Evolutionary conservation across 1,284 basidiomycete species (phyloP).

Genomic region (Ustilago loliicola): DNA sequence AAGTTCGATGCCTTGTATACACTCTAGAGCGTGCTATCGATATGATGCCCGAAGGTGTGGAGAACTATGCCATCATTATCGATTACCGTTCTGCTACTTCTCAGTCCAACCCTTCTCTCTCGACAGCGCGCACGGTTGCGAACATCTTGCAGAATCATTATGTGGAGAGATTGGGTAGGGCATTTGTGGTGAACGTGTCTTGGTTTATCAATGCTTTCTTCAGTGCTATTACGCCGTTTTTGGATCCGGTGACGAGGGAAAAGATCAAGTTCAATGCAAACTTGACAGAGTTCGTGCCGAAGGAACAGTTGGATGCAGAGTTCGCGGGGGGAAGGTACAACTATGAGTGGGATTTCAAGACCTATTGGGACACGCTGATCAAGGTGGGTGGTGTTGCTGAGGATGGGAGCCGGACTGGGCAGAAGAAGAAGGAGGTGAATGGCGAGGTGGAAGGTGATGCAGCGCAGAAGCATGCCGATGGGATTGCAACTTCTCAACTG

Average conservation of each 20-base stretch:
- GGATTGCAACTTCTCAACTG: conserved; percentile 34
- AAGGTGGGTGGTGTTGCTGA: conserved; percentile 48
- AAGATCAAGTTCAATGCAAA: conserved; percentile 83
- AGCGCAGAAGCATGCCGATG: conserved; percentile 41
- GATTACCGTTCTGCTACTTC: conserved; percentile 58
- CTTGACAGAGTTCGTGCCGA: conserved; percentile 80
- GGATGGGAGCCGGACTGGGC: conserved; percentile 43
- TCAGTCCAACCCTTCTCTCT: conserved; percentile 58
- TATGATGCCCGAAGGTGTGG: conserved; percentile 60
- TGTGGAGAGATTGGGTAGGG: conserved; percentile 87
- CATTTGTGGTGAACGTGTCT: conserved; percentile 86
- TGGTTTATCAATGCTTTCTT: conserved; percentile 73
- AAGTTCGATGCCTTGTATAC: conserved; percentile 67
- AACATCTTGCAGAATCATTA: conserved; percentile 91
- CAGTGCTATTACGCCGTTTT: conserved; percentile 85
- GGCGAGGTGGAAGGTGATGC: conserved; percentile 19
- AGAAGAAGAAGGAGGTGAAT: background rate
- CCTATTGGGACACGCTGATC: conserved; percentile 74
- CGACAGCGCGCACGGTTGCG: conserved; percentile 52
- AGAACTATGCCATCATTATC: conserved; percentile 62
- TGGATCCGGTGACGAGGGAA: conserved; percentile 89
- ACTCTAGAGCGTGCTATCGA: conserved; percentile 66
- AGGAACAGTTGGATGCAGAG: conserved; percentile 82
- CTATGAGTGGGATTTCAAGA: conserved; percentile 81
- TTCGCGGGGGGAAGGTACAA: conserved; percentile 82